phyloP scores from a whole-genome alignment of 2,329 filamentous ascomycete genomes.

The Fusarium poae region DNA sequence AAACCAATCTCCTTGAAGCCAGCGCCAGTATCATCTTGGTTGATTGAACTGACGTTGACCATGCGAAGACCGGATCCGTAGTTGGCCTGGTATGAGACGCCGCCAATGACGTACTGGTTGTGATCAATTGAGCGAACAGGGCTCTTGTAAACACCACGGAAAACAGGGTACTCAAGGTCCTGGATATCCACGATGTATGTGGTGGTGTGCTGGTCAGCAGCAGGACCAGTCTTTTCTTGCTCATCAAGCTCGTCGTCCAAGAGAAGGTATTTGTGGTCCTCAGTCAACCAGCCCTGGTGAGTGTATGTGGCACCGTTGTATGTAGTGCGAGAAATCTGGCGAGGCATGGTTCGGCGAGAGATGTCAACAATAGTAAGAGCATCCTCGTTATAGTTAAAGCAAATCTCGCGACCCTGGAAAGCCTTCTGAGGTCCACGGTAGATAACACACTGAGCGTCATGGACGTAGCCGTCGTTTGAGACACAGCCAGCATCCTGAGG shows the following conservation, averaged over 20 bases:
- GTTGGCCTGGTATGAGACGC: constrained; percentile 15
- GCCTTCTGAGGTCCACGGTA: constrained; percentile 12
- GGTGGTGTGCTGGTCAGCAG: constrained; percentile 57
- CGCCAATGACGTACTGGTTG: constrained; percentile 11
- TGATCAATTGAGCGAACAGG: constrained; percentile 20
- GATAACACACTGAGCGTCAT: constrained; percentile 22
- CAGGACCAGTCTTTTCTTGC: constrained; percentile 55
- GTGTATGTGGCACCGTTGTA: constrained; percentile 23
- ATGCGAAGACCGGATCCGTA: constrained; percentile 12
- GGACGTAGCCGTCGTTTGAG: background rate
- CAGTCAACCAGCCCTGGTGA: constrained; percentile 67
- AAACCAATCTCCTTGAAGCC: constrained; percentile 12
- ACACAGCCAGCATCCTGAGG: constrained; percentile 20
- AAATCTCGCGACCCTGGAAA: constrained; percentile 13
- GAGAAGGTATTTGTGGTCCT: constrained; percentile 58
- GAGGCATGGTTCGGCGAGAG: constrained; percentile 14
- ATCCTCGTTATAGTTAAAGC: constrained; percentile 24
- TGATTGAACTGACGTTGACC: constrained; percentile 12
- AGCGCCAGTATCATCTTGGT: constrained; percentile 11
- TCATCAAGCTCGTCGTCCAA: constrained; percentile 68
- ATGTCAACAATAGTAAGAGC: constrained; percentile 19
- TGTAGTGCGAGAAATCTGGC: constrained; percentile 18
- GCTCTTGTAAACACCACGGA: constrained; percentile 36
- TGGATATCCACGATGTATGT: constrained; percentile 65
- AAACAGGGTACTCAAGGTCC: constrained; percentile 55